Conservation (phyloP, 495 filamentous ascomycete species). For the Penicillium bialowiezense region DNA sequence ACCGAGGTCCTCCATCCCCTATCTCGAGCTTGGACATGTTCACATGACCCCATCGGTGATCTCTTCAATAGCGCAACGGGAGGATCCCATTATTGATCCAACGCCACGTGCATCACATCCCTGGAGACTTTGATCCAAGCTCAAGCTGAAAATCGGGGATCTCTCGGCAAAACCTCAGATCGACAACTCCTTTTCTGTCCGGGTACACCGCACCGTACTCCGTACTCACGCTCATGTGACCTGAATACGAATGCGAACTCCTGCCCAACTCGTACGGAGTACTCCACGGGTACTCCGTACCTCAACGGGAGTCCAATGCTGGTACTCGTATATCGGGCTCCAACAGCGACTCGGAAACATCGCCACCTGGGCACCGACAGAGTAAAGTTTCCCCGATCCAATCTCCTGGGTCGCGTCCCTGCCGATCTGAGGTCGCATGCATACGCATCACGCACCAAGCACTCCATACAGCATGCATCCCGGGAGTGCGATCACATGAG, state of each 20-base stretch:
- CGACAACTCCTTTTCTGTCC: not conserved
- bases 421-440: not conserved
- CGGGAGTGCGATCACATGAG: too few species aligned
- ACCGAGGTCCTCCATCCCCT: constrained; percentile 1
- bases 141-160: too few species aligned
- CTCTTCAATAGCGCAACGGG: constrained; percentile 1
- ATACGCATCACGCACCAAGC: constrained; percentile 1
- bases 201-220: not conserved
- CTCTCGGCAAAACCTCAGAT: not conserved
- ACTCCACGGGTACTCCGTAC: too few species aligned
- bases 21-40: not conserved
- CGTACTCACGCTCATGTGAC: not conserved
- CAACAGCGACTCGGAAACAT: too few species aligned
- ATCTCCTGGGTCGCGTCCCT: not conserved
- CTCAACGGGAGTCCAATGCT: too few species aligned
- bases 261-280: too few species aligned
- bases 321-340: not conserved
- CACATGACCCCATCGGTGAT: not conserved
- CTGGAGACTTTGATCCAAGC: too few species aligned
- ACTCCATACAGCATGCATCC: too few species aligned
- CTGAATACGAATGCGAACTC: not conserved
- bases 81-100: constrained; percentile 1
- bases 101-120: not conserved
- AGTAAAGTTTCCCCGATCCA: too few species aligned
- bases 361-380: too few species aligned